Percentiles rank a stretch among this genome's conserved stretches.
phyloP scores from a whole-genome alignment of 1,284 basidiomycete species.

The Grifola frondosa region DNA sequence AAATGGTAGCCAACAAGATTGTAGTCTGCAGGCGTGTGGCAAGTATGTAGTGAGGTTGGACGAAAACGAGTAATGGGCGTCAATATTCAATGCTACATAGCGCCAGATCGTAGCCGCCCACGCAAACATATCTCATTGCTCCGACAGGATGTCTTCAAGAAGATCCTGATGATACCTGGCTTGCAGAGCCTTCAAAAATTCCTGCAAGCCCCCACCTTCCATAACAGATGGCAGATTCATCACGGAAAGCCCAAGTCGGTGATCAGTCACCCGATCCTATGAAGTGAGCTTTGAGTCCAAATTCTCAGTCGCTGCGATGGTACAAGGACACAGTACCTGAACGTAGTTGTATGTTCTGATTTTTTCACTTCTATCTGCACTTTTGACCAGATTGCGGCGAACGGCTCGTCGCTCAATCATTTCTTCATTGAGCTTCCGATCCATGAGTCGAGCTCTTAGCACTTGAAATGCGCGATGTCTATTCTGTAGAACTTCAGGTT shows the following conservation, averaged over 20 bases:
- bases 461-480: constrained; percentile 87
- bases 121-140: constrained; percentile 1
- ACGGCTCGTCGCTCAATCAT: constrained; percentile 69
- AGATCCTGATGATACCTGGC: constrained; percentile 63
- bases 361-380: constrained; percentile 86
- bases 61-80: too few relatives aligned
- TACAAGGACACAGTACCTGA: constrained; percentile 49
- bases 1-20: too few relatives aligned
- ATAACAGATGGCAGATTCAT: constrained; percentile 75
- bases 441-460: constrained; percentile 79
- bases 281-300: not conserved
- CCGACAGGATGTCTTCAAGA: constrained; percentile 58
- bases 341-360: constrained; percentile 93
- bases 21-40: too few relatives aligned
- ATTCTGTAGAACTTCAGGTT: constrained; percentile 54
- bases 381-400: constrained; percentile 72
- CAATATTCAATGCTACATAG: too few relatives aligned
- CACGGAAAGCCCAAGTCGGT: constrained; percentile 78
- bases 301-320: not conserved
- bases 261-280: constrained; percentile 90
- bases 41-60: too few relatives aligned
- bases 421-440: constrained; percentile 71
- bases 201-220: constrained; percentile 73
- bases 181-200: constrained; percentile 63
- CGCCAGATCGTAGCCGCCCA: not conserved